Evolutionary conservation across 306 rosid species (phyloP).

Genomic region (Nissolia schottii): DNA sequence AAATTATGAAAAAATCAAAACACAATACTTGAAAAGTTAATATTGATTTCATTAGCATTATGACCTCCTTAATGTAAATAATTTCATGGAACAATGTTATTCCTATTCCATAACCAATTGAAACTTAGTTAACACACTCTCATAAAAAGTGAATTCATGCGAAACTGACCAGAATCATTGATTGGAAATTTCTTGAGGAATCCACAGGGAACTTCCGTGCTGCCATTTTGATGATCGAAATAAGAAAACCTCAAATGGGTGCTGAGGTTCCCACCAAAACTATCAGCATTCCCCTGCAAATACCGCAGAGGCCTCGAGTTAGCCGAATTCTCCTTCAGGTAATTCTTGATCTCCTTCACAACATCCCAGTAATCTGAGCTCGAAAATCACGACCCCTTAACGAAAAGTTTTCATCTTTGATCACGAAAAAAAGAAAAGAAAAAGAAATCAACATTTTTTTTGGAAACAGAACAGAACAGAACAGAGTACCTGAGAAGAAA

Average conservation of each 20-base stretch:
- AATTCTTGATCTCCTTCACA: conserved; percentile 46
- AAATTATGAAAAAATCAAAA: background rate
- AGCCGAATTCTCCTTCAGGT: conserved; percentile 16
- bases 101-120: background rate
- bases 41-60: background rate
- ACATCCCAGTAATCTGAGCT: conserved; percentile 66
- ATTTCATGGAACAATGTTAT: background rate
- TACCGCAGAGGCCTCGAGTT: conserved; percentile 37
- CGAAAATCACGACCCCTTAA: conserved; percentile 11
- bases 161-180: conserved; percentile 67
- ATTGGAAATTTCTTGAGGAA: conserved; percentile 71
- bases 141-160: background rate
- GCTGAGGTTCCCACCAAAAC: conserved; percentile 69
- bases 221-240: conserved; percentile 45
- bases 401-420: conserved; percentile 5
- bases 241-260: conserved; percentile 49
- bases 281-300: conserved; percentile 47
- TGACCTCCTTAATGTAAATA: background rate
- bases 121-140: background rate
- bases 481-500: conserved; percentile 55
- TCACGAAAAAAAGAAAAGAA: background rate
- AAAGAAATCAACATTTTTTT: background rate
- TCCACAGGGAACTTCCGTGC: conserved; percentile 63
- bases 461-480: background rate
- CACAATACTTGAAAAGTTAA: background rate